phyloP scores from a whole-genome alignment of 2,329 filamentous ascomycete genomes.

The Venturia nashicola region DNA sequence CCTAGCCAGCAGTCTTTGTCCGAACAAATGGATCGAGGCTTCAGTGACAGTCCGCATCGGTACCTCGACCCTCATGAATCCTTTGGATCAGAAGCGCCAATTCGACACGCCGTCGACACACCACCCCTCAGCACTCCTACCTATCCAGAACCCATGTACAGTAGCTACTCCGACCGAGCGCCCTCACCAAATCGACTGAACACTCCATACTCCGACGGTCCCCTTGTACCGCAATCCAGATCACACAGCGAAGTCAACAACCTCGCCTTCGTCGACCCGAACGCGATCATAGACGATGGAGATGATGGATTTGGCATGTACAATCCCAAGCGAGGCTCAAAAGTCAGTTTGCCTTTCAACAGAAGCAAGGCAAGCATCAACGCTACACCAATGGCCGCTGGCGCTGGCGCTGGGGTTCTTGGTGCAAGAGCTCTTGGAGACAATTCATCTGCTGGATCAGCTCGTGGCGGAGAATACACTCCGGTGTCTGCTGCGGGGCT shows the following conservation, averaged over 20 bases:
- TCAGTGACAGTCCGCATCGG: not conserved
- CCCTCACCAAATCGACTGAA: not conserved
- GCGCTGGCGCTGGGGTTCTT: conserved; percentile 21
- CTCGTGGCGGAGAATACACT: conserved; percentile 12
- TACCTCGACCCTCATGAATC: not conserved
- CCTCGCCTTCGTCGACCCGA: conserved; percentile 54
- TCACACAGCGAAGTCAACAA: conserved; percentile 38
- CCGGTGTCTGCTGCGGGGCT: conserved; percentile 19
- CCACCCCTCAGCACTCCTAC: not conserved
- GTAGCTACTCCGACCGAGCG: not conserved
- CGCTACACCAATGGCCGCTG: conserved; percentile 21
- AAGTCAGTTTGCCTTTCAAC: conserved; percentile 41
- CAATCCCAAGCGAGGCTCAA: conserved; percentile 41
- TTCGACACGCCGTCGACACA: not conserved
- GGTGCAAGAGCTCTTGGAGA: not conserved
- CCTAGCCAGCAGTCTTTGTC: not conserved
- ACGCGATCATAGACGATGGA: conserved; percentile 73
- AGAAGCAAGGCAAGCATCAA: conserved; percentile 36
- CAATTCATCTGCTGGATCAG: not conserved
- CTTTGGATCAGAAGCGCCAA: conserved; percentile 4
- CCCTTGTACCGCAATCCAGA: conserved; percentile 14
- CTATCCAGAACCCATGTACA: conserved; percentile 4
- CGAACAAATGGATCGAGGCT: conserved; percentile 1
- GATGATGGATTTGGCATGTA: conserved; percentile 62
- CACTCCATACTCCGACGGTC: conserved; percentile 1